Evolutionary conservation across 768 basidiomycete species (phyloP).

Genomic region (Cantharellus anzutake): DNA sequence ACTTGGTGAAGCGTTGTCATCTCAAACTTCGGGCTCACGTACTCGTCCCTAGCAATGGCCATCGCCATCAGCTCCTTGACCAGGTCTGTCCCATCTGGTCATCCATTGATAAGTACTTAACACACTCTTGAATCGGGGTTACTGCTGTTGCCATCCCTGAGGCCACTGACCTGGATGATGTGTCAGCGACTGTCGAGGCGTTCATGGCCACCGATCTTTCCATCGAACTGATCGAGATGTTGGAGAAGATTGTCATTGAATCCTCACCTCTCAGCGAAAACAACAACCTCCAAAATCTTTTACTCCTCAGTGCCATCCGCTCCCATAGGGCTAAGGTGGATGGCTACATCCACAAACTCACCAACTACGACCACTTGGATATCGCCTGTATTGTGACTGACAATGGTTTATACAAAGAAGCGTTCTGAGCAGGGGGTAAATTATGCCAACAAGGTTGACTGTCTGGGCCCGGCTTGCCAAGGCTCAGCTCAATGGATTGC

Average conservation of each 20-base stretch:
- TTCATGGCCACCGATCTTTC: constrained; percentile 95
- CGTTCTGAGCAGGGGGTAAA: constrained; percentile 93
- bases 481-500: constrained; percentile 92
- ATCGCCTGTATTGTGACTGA: constrained; percentile 96
- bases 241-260: constrained; percentile 98
- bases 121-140: constrained; percentile 29
- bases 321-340: constrained; percentile 98
- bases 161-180: constrained; percentile 94
- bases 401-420: constrained; percentile 89
- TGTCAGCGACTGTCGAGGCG: constrained; percentile 94
- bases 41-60: constrained; percentile 68
- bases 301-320: constrained; percentile 88
- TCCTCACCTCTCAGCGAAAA: constrained; percentile 97
- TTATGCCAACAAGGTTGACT: constrained; percentile 88
- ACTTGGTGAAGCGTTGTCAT: constrained; percentile 89
- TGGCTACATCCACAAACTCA: constrained; percentile 90
- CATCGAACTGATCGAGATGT: constrained; percentile 85
- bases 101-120: neutral
- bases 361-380: constrained; percentile 85
- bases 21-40: constrained; percentile 96
- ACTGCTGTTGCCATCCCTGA: constrained; percentile 91
- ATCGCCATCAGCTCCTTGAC: constrained; percentile 86
- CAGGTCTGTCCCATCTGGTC: constrained; percentile 32
- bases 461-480: constrained; percentile 98
- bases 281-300: constrained; percentile 84